Base-by-base conservation (phyloP, 192 early-diverging fungal species). In the Coemansia sp. region DNA sequence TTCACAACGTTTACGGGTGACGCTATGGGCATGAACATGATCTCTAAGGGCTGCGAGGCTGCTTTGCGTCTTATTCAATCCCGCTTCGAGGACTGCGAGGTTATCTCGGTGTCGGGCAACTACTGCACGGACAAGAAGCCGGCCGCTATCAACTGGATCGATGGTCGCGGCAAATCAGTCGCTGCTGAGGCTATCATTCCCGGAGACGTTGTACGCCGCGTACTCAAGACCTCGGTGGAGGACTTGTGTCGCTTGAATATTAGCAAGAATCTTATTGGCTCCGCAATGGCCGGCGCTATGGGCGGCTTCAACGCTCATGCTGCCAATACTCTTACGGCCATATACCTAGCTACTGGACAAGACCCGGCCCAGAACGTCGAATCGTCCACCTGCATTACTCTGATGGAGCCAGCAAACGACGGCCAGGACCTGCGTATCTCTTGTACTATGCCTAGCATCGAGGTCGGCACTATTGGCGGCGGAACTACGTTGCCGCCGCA, bases 21-120 rank as follows among this genome's bases (percentile, higher is more conserved):
- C 79, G 96, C 96, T 5, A 97, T 97, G 96, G 96, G 95, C 26
- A 97, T 97, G 95, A 97, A 97, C 77, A 97, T 97, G 95, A 96
- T 96, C 49, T 96, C 95, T 23, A 97, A 97, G 76, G 94, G 94
- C 33, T 93, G 92, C 66, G 96, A 97, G 84, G 88, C 90, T 78
- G 85, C 95, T 1, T 75, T 97, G 66, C 80, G 86, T 28, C 70
- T 86, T 0, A 81, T 94, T 40, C 60, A 69, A 11, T 84, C 88
- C 49, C 67, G 73, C 26, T 96, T 92, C 78, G 86, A 87, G 10
- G 86, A 87, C 43, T 92, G 93, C 88, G 80, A 86, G 62, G 86
- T 97, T 21, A 86, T 96, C 26, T 87, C 95, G 6, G 73, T 97
- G 40, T 91, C 89, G 23, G 95, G 95, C 68, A 97, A 97, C 87